Evolutionary conservation across 192 early-diverging fungal species (phyloP).

Genomic region (Mortierella alpina): DNA sequence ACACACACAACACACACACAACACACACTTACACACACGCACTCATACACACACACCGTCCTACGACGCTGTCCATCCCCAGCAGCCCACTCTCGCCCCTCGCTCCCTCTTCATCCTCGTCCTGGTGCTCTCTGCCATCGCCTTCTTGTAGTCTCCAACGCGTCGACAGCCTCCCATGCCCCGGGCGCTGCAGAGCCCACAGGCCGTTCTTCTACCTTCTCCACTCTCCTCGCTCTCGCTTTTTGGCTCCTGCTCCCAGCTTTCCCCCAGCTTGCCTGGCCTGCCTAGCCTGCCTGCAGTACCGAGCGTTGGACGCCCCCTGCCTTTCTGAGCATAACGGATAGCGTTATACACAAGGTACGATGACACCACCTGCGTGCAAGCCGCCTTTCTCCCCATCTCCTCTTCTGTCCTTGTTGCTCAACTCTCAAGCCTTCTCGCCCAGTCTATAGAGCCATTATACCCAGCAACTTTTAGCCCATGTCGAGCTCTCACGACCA

Average conservation of each 20-base stretch:
- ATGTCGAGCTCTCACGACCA: no score
- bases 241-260: background rate
- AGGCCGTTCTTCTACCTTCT: background rate
- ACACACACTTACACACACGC: slow-evolving; percentile 1
- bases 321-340: background rate
- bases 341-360: no score
- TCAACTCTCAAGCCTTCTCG: background rate
- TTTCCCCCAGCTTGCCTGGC: no score
- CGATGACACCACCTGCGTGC: no score
- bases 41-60: background rate
- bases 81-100: background rate
- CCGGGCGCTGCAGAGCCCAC: background rate
- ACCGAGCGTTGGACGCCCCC: no score
- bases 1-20: background rate
- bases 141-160: background rate
- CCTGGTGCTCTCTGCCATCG: background rate
- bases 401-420: background rate
- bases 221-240: background rate
- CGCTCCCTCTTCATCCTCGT: background rate
- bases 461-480: no score
- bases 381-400: background rate
- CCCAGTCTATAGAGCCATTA: background rate
- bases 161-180: background rate
- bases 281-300: no score
- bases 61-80: background rate